Evolutionary conservation across 1,139 yeast genomes (phyloP).

Genomic region (Debaryomycetaceae sp.): DNA sequence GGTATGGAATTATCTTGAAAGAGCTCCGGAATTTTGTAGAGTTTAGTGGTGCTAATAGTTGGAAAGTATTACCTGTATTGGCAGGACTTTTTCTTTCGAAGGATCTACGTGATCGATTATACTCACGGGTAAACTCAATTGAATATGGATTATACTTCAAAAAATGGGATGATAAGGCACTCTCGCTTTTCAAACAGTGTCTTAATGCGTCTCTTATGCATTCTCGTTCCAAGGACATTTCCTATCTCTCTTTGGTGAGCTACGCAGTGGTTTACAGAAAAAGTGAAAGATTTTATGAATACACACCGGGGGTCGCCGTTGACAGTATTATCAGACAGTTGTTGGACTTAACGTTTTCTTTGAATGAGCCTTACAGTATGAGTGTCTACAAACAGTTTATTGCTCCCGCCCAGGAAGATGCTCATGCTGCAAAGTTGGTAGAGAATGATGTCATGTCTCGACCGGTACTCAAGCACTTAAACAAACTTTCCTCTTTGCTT

Average conservation of each 20-base stretch:
- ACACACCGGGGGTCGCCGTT: conserved; percentile 22
- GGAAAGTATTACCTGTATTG: conserved; percentile 58
- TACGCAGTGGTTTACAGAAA: conserved; percentile 29
- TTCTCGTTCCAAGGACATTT: conserved; percentile 20
- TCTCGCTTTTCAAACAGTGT: conserved; percentile 21
- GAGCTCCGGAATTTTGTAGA: conserved; percentile 34
- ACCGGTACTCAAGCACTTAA: conserved; percentile 52
- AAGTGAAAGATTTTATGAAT: conserved; percentile 19
- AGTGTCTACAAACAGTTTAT: conserved; percentile 19
- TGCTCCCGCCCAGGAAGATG: conserved; percentile 6
- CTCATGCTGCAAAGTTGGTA: conserved; percentile 13
- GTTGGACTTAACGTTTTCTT: conserved; percentile 7
- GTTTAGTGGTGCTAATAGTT: conserved; percentile 31
- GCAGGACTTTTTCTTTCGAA: conserved; percentile 51
- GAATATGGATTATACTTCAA: conserved; percentile 33
- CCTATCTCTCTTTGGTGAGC: conserved; percentile 31
- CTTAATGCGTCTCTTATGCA: conserved; percentile 23
- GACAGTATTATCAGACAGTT: conserved; percentile 18
- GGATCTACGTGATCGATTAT: conserved; percentile 34
- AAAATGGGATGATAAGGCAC: conserved; percentile 28
- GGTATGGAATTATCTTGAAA: conserved; percentile 43
- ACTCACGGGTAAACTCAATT: conserved; percentile 21
- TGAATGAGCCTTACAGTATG: conserved; percentile 3
- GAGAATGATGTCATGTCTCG: conserved; percentile 18
- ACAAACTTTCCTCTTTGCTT: conserved; percentile 45